Conservation (phyloP, 257 asterid species). For the Schizonepeta tenuifolia region DNA sequence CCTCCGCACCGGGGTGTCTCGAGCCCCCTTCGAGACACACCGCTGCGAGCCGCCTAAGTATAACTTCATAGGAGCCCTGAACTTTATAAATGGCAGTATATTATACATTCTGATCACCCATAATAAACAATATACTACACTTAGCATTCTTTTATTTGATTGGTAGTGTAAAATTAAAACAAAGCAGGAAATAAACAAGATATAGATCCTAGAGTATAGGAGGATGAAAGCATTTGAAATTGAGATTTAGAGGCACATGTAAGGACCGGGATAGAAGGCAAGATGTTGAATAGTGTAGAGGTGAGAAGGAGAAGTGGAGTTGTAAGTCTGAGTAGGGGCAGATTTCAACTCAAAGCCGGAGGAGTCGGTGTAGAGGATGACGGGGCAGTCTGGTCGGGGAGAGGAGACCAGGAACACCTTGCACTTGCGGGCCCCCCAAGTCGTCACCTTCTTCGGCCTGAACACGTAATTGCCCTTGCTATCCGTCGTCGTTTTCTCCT, state of each 20-base stretch:
- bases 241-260: background rate
- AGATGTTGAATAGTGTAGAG: background rate
- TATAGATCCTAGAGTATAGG: too few relatives aligned
- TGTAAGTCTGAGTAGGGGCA: background rate
- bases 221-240: too few relatives aligned
- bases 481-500: background rate
- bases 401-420: conserved; percentile 12
- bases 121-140: too few relatives aligned
- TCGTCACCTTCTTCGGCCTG: background rate
- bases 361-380: background rate
- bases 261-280: background rate
- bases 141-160: too few relatives aligned
- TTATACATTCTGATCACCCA: too few relatives aligned
- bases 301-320: background rate
- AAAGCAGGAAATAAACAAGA: too few relatives aligned
- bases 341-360: background rate
- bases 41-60: too few relatives aligned
- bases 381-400: background rate
- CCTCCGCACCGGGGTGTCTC: too few relatives aligned
- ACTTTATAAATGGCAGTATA: too few relatives aligned
- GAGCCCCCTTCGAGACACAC: too few relatives aligned
- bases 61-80: too few relatives aligned
- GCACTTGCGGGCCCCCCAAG: conserved; percentile 24
- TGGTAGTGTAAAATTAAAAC: too few relatives aligned
- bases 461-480: background rate